Conservation (phyloP, 202 grass and related monocot species). For the Zizania palustris region DNA sequence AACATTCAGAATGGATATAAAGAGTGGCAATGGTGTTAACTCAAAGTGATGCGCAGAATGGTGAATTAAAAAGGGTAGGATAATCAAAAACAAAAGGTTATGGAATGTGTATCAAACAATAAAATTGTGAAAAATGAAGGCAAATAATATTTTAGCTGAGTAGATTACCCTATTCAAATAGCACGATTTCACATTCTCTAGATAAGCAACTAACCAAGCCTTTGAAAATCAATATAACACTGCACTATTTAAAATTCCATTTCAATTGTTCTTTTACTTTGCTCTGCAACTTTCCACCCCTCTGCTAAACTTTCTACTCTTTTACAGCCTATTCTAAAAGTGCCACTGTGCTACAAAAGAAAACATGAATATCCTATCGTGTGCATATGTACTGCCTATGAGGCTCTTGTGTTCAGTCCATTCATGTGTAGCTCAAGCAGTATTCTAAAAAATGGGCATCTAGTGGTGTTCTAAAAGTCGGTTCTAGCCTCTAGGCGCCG, state of each 20-base stretch:
- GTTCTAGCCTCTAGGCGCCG: too few species aligned
- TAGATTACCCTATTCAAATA: not conserved
- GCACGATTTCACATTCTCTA: not conserved
- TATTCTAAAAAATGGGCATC: not conserved
- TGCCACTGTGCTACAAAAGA: not conserved
- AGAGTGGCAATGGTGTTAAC: slow-evolving; percentile 18
- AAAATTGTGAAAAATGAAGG: not conserved
- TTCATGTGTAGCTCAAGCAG: not conserved
- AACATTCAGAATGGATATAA: slow-evolving; percentile 10
- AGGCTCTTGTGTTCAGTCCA: not conserved
- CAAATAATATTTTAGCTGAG: not conserved
- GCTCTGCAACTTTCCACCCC: not conserved
- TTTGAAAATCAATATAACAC: slow-evolving; percentile 10
- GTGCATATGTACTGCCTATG: not conserved
- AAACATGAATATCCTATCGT: not conserved
- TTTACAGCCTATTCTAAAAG: not conserved
- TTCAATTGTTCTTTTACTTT: slow-evolving; percentile 8
- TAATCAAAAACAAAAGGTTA: slow-evolving; percentile 1
- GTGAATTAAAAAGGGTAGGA: not conserved
- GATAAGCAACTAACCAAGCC: not conserved
- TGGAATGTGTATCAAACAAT: not conserved
- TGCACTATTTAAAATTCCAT: not conserved
- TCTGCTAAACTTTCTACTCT: not conserved
- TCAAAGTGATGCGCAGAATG: not conserved
- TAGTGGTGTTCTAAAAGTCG: too few species aligned